Percentiles rank a stretch among this genome's conserved stretches.
Evolutionary conservation across 2,329 filamentous ascomycete genomes (phyloP).

Genomic region (Hortaea sp.): DNA sequence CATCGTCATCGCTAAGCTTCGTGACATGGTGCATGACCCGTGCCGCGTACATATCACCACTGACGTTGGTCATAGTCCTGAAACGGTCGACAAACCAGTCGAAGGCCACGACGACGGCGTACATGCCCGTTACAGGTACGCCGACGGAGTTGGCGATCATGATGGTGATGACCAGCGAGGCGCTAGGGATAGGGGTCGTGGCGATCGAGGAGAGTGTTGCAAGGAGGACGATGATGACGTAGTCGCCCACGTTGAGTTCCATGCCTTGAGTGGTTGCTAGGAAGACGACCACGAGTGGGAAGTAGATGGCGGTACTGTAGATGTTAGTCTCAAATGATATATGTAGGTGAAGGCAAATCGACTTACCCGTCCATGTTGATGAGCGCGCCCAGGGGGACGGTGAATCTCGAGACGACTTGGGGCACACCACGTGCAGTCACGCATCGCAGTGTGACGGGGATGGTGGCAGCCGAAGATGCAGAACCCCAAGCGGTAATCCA

Average conservation of each 20-base stretch:
- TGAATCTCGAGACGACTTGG: slow-evolving; percentile 36
- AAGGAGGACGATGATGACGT: slow-evolving; percentile 40
- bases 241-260: slow-evolving; percentile 34
- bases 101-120: slow-evolving; percentile 43
- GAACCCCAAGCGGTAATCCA: slow-evolving; percentile 48
- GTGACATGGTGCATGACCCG: slow-evolving; percentile 32
- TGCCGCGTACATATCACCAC: slow-evolving; percentile 40
- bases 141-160: slow-evolving; percentile 42
- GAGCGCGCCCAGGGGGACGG: slow-evolving; percentile 38
- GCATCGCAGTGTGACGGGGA: slow-evolving; percentile 40
- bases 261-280: slow-evolving; percentile 42
- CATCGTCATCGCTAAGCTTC: slow-evolving; percentile 20
- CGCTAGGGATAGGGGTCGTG: slow-evolving; percentile 44
- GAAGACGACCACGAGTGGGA: slow-evolving; percentile 45
- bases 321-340: slow-evolving; percentile 3
- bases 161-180: slow-evolving; percentile 41
- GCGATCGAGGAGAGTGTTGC: slow-evolving; percentile 44
- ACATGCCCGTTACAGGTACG: slow-evolving; percentile 40
- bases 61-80: slow-evolving; percentile 43
- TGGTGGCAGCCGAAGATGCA: slow-evolving; percentile 43
- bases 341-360: no score
- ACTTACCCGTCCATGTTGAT: slow-evolving; percentile 41
- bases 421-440: slow-evolving; percentile 33
- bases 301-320: slow-evolving; percentile 43
- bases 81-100: slow-evolving; percentile 48